Evolutionary conservation across 2,329 filamentous ascomycete species (phyloP), one percentile per base, ranked within the genome.

Genomic region (Decorospora gaudefroyi): DNA sequence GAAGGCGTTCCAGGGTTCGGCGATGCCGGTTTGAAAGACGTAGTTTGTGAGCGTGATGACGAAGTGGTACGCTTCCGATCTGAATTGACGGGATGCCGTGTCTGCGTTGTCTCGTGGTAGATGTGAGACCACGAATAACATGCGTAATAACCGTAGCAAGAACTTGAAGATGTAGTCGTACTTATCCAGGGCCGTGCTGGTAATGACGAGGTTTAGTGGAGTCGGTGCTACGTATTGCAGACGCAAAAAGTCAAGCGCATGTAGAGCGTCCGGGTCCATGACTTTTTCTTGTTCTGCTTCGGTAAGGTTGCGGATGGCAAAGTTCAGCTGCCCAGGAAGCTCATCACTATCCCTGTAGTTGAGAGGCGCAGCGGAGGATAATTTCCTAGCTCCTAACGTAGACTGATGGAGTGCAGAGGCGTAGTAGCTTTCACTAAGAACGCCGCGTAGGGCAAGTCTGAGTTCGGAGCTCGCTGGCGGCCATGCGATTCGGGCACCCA

Each of bases 391-490:
- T n/a, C 29, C 28, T 12, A 49, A 49, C 6, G 53, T 59, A 7
- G 61, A 61, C 4, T 54, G 52, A 31, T 67, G 69, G 0, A 70
- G 59, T 3, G 58, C 49, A 7, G 69, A 71, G 1, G 69, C 69
- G 32, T 72, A 70, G 56, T 90, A 89, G 52, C 83, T 88, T 53
- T 96, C 91, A 2, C 81, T 79, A 5, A 97, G 74, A 1, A 97
- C 80, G 0, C 90, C 90, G 80, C 91, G 95, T 12, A 99, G 76
- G 0, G 89, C 89, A 4, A 97, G 77, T 7, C 90, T 83, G n/a
- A 99, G 74, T 67, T 97, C 93, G 0, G 91, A 96, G 67, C 88
- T 95, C 16, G 90, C 90, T 4, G 93, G 93, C 17, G 93, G 93
- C 93, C 93, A 97, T 21, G 79, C 88, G 42, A 88, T 84, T 59